Evolutionary conservation across 1,284 basidiomycete species (phyloP), one percentile per base, ranked within the genome.

Genomic region (Apiotrichum porosum): DNA sequence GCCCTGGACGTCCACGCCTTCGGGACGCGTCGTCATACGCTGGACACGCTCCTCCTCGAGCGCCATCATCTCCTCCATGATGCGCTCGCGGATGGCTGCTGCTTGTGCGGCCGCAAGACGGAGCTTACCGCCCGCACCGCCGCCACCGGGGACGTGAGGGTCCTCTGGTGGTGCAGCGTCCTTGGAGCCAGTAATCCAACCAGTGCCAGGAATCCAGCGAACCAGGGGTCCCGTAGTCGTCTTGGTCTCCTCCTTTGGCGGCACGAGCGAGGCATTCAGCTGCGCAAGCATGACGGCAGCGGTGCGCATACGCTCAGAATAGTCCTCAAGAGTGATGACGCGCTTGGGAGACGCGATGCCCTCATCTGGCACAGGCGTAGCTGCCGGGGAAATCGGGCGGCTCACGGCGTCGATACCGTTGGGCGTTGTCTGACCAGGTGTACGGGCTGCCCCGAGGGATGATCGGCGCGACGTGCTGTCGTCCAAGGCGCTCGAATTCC

Each of bases 281-380:
- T 99, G 94, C 1, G 94, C 86, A 19, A 99, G 83, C 94, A 99
- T 97, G 61, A 98, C 85, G 4, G 95, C 94, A 1, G 94, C 94
- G 10, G 92, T 97, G 14, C 90, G 84, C 94, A 98, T 98, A 36
- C 94, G 83, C 63, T 97, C 89, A 0, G 94, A 94, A 68, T 98
- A 98, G 61, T 98, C 94, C 64, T 98, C 93, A 24, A 98, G 76
- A 2, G 76, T 76, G 49, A 78, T 74, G 9, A 70, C 61, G 2
- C 63, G 65, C 36, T 72, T 67, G 14, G 56, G 51, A 9, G 64
- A 32, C 15, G 23, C 23, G 9, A 30, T 18, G 19, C 30, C 35
- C 24, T 46, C 44, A 40, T 37, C 47, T 9, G 42, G 31, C 15
- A 32, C 33, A 2, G 52, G 54, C 4, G 37, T 17, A 4, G 26